Evolutionary conservation across 2,329 filamentous ascomycete species (phyloP).

Genomic region (Aspergillus quadrilineatus): DNA sequence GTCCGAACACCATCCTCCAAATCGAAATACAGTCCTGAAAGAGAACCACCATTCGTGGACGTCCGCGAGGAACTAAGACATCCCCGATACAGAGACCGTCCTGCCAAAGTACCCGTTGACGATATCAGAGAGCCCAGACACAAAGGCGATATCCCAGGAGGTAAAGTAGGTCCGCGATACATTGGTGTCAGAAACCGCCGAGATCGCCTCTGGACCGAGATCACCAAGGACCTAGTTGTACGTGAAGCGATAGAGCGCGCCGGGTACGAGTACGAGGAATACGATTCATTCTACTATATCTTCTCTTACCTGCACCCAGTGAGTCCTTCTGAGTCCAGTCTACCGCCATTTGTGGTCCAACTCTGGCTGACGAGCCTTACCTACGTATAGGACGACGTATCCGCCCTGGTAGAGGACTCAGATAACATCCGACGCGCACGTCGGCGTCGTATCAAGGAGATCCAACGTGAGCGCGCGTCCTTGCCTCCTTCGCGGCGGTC

Average conservation of each 20-base stretch:
- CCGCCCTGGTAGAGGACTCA: conserved; percentile 76
- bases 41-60: conserved; percentile 53
- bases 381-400: conserved; percentile 71
- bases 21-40: conserved; percentile 73
- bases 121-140: conserved; percentile 56
- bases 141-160: conserved; percentile 50
- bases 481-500: conserved; percentile 20
- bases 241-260: conserved; percentile 81
- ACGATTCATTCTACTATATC: conserved; percentile 84
- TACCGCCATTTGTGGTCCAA: not conserved
- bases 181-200: conserved; percentile 36
- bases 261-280: conserved; percentile 89
- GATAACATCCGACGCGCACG: conserved; percentile 73
- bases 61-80: conserved; percentile 74
- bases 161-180: conserved; percentile 47
- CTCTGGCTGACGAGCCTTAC: not conserved
- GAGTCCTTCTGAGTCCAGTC: conserved; percentile 41
- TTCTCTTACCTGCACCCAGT: conserved; percentile 88
- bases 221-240: conserved; percentile 87
- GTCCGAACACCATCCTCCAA: conserved; percentile 76
- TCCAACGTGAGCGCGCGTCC: conserved; percentile 49
- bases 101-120: conserved; percentile 71
- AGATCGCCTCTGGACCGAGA: conserved; percentile 88
- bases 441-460: conserved; percentile 58
- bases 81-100: conserved; percentile 73